Base-by-base conservation (phyloP, 305 asterid species). In the Solanum aculeatissimum region DNA sequence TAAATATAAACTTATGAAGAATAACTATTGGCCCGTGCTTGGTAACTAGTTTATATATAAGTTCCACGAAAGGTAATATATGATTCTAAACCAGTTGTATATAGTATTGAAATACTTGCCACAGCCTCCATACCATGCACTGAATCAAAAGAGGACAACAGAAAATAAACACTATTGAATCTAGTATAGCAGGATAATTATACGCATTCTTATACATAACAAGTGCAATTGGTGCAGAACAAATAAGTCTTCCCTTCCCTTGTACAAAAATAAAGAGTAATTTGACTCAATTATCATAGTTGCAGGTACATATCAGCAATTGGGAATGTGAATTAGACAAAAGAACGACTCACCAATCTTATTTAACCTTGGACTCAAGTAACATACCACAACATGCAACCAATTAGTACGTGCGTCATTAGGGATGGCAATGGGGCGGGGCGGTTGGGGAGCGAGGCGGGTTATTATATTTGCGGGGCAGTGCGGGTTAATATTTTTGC, bases 371-470 rank as follows among this genome's bases (percentile, higher is more conserved):
- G n/a, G n/a, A n/a, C n/a, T n/a, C n/a, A n/a, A n/a, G n/a, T n/a
- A n/a, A n/a, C n/a, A n/a, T n/a, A n/a, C n/a, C n/a, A n/a, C n/a
- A n/a, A n/a, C n/a, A n/a, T n/a, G n/a, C n/a, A n/a, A n/a, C n/a
- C n/a, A n/a, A n/a, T n/a, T n/a, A n/a, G n/a, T n/a, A n/a, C n/a
- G n/a, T n/a, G n/a, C n/a, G n/a, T n/a, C n/a, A n/a, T 1, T 32
- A 32, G 38, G 38, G 4, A 32, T 32, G 1, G 4, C 1, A n/a
- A 32, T 32, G 38, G 38, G 38, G 38, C 38, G 0, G 38, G 6
- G 4, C 0, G 6, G 6, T 32, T 32, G 6, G 6, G 6, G 6
- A 6, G 38, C 6, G 6, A 32, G 6, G 1, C 1, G 1, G 38
- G 6, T 32, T 32, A 32, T 32, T 32, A 32, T 32, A 32, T 32